Conservation (phyloP, 257 asterid species). For the Verbascum thapsus region DNA sequence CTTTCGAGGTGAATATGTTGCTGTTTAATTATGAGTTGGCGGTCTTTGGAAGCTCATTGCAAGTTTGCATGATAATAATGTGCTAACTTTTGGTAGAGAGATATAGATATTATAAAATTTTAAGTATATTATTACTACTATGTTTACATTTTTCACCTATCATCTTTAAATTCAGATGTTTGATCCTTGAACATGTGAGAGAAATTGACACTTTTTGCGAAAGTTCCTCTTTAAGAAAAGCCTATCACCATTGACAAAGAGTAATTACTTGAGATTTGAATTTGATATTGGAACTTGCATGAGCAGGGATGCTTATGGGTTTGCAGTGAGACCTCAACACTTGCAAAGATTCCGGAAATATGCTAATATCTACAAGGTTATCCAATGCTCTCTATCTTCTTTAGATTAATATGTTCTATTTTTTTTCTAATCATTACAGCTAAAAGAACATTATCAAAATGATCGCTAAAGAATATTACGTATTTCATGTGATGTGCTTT, state of each 20-base stretch:
- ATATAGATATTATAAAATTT: not conserved
- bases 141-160: not conserved
- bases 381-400: slow-evolving; percentile 17
- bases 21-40: slow-evolving; percentile 26
- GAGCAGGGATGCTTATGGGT: slow-evolving; percentile 96
- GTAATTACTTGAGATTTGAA: slow-evolving; percentile 15
- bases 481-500: slow-evolving; percentile 20
- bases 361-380: slow-evolving; percentile 91
- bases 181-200: slow-evolving; percentile 11
- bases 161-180: slow-evolving; percentile 8
- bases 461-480: not conserved
- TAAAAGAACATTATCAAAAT: too few species aligned
- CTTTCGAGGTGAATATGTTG: not conserved
- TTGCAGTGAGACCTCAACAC: slow-evolving; percentile 97
- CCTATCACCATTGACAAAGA: not conserved
- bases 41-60: slow-evolving; percentile 29
- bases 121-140: not conserved
- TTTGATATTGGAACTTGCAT: slow-evolving; percentile 27
- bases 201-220: not conserved
- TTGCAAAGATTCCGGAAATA: slow-evolving; percentile 89
- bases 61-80: slow-evolving; percentile 19
- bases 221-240: not conserved
- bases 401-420: slow-evolving; percentile 1
- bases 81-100: not conserved
- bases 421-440: not conserved